These are phyloP conservation scores for Schizosaccharomyces osmophilus DNA, from an alignment of 805 yeast genomes.

Conservation along the genomic window DNA sequence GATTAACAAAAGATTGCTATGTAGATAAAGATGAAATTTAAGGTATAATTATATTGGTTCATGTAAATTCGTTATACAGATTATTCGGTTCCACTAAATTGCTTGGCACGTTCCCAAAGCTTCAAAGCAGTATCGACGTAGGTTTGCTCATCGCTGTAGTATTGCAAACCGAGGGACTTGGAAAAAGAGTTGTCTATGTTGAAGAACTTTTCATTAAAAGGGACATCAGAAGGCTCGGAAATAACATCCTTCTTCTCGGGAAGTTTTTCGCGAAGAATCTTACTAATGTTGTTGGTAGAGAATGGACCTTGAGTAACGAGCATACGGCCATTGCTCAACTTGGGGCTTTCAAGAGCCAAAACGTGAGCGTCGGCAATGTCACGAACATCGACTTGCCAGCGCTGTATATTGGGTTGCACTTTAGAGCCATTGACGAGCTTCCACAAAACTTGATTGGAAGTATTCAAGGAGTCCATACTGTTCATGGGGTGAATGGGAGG, in stretches of 20 bases:
- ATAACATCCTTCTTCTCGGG: conserved; percentile 7
- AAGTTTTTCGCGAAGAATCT: conserved; percentile 6
- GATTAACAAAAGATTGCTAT: too few relatives aligned
- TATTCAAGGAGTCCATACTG: conserved; percentile 11
- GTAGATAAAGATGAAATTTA: too few relatives aligned
- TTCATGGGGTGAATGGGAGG: conserved; percentile 10
- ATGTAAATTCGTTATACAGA: too few relatives aligned
- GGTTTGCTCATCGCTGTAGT: conserved; percentile 8
- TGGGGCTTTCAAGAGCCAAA: conserved; percentile 18
- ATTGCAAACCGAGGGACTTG: conserved; percentile 9
- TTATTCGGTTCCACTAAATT: background rate
- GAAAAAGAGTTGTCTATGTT: conserved; percentile 7
- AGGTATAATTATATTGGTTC: too few relatives aligned
- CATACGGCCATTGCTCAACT: conserved; percentile 11
- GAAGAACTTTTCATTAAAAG: background rate
- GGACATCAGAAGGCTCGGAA: conserved; percentile 4
- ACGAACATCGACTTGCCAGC: conserved; percentile 27
- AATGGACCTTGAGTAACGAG: conserved; percentile 10
- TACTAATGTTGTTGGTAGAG: conserved; percentile 4
- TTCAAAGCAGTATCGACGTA: conserved; percentile 5
- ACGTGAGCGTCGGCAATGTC: conserved; percentile 39
- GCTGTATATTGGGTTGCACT: conserved; percentile 6
- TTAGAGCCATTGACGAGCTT: conserved; percentile 9
- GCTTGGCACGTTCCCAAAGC: background rate
- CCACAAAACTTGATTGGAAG: conserved; percentile 15